A percentile compares a stretch with the other conserved stretches of the same genome.
Conservation (phyloP, 495 filamentous ascomycete species). For the Aspergillus steynii region DNA sequence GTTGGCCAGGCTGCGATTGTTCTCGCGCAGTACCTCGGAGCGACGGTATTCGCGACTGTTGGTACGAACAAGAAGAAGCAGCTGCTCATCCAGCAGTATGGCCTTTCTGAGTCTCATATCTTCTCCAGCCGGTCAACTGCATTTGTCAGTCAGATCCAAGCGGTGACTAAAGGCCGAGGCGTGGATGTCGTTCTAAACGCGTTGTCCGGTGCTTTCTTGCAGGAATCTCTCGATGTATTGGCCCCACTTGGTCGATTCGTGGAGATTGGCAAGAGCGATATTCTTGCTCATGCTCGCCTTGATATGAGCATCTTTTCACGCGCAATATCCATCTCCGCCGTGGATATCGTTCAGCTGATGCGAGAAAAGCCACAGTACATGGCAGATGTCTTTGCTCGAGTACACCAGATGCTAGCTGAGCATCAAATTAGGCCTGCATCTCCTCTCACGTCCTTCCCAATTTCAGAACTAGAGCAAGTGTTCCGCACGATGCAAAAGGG, state of each 20-base stretch:
- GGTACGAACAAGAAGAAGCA: slow-evolving; percentile 51
- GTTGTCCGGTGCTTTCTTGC: slow-evolving; percentile 38
- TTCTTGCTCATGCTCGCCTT: slow-evolving; percentile 20
- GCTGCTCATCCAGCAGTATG: slow-evolving; percentile 50
- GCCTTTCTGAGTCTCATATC: slow-evolving; percentile 54
- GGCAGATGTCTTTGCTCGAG: slow-evolving; percentile 4
- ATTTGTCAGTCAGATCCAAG: slow-evolving; percentile 41
- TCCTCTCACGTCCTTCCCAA: slow-evolving; percentile 38
- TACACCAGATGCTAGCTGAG: slow-evolving; percentile 10
- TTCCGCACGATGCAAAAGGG: slow-evolving; percentile 59
- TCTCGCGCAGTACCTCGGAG: slow-evolving; percentile 54
- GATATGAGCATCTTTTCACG: slow-evolving; percentile 26
- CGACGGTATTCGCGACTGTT: slow-evolving; percentile 60
- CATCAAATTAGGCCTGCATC: slow-evolving; percentile 14
- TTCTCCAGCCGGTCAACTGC: slow-evolving; percentile 50
- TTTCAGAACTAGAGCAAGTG: slow-evolving; percentile 46
- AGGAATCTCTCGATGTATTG: slow-evolving; percentile 40
- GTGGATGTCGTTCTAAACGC: slow-evolving; percentile 60
- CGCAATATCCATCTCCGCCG: slow-evolving; percentile 21
- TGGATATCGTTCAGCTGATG: slow-evolving; percentile 25
- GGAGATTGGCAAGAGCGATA: slow-evolving; percentile 52
- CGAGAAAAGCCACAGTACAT: slow-evolving; percentile 19
- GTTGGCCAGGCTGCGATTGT: slow-evolving; percentile 63
- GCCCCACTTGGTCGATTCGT: slow-evolving; percentile 51
- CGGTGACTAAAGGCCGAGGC: slow-evolving; percentile 44